Percentiles rank a stretch among this genome's conserved stretches.
phyloP scores from a whole-genome alignment of 2,329 filamentous ascomycete genomes.

The Paecilomyces fulvus region DNA sequence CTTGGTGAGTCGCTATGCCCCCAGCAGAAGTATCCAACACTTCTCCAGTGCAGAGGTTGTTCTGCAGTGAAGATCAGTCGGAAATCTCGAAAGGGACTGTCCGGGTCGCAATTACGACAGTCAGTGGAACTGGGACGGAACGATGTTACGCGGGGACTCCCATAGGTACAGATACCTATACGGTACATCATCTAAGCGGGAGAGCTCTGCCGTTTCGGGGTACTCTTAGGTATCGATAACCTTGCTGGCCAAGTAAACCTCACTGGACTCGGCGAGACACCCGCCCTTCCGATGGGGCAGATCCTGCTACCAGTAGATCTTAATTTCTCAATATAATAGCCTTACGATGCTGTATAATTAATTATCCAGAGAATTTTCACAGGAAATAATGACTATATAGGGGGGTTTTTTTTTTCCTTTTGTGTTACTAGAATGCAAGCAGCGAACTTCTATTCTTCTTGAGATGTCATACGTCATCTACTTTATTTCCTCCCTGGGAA shows the following conservation, averaged over 20 bases:
- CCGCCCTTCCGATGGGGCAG: too few species aligned
- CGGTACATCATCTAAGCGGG: background rate
- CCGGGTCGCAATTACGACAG: background rate
- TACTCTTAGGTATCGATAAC: background rate
- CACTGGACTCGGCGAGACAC: background rate
- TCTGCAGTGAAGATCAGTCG: background rate
- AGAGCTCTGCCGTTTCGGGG: background rate
- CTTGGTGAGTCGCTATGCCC: background rate
- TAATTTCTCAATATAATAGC: too few species aligned
- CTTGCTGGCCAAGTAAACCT: background rate
- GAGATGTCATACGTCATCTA: background rate
- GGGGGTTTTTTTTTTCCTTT: too few species aligned
- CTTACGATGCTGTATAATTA: too few species aligned
- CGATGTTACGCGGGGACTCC: background rate
- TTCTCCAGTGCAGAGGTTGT: background rate
- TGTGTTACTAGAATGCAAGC: background rate
- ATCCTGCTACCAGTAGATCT: too few species aligned
- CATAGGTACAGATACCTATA: background rate
- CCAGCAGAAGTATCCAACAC: background rate
- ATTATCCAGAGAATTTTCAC: too few species aligned
- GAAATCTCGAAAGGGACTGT: background rate
- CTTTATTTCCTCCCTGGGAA: background rate
- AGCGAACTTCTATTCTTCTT: background rate
- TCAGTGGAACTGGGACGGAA: background rate
- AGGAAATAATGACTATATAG: too few species aligned